Base-by-base conservation (phyloP, 345 rosid genomes). In the Physaria fendleri region DNA sequence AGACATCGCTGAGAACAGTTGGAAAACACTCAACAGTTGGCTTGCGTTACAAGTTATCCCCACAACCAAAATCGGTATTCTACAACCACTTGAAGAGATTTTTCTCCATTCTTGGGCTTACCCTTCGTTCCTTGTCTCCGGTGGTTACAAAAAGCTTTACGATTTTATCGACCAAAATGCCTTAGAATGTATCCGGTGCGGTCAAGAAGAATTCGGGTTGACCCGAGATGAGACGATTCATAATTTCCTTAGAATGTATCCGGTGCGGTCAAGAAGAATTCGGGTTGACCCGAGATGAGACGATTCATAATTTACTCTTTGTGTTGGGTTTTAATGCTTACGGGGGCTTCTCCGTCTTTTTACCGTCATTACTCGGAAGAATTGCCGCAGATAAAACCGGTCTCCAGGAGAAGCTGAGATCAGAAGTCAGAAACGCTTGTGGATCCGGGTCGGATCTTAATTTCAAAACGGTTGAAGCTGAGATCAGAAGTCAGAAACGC, bases 101-200 rank as follows among this genome's bases (percentile, higher is more conserved):
- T 84, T 91, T 33, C 82, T 91, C 46, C 98, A 91, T 74, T 79
- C 98, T 1, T 88, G 83, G 69, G 21, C 82, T 0, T 88, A 87
- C 73, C 98, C 98, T 21, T 69, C 33, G 34, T 61, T 66, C 32
- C 73, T 91, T 1, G 80, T 84, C 16, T 63, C 80, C 11, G 88
- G 84, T n/a, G 80, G 35, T 71, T 91, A 88, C 78, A 55, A 51
- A 1, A 81, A 83, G 60, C 71, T 91, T 12, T 66, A 54, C 41
- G 46, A 75, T 11, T 91, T 85, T 71, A 10, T 91, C 44, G 76
- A 62, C 25, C 56, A 56, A 1, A 56, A 83, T 57, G 95, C 89
- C 39, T 64, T 22, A 5, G 90, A 83, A 20, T 77, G 78, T 30
- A 11, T 91, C 4, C 63, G 58, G 21, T 70, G 73, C 1, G 98